These are phyloP conservation scores for Cadophora sp. DNA, from an alignment of 2,329 filamentous ascomycete genomes.

Conservation along the genomic window DNA sequence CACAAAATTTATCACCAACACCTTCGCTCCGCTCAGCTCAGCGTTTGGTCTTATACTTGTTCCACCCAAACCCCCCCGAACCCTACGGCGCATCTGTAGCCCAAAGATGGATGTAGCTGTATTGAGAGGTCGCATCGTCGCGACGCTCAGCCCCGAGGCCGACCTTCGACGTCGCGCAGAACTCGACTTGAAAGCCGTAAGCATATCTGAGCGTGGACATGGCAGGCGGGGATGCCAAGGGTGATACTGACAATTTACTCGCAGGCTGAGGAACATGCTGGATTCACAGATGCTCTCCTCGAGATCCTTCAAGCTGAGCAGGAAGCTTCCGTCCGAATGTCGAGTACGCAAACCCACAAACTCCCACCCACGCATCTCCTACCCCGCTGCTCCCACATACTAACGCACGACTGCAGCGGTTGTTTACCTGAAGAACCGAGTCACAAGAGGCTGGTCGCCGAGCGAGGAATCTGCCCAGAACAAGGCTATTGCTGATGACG, in stretches of 20 bases:
- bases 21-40: slow-evolving; percentile 23
- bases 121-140: slow-evolving; percentile 78
- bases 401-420: slow-evolving; percentile 67
- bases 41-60: slow-evolving; percentile 24
- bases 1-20: slow-evolving; percentile 22
- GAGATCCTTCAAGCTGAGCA: slow-evolving; percentile 91
- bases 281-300: slow-evolving; percentile 89
- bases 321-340: slow-evolving; percentile 82
- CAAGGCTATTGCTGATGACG: slow-evolving; percentile 82
- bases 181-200: slow-evolving; percentile 82
- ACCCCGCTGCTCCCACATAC: slow-evolving; percentile 42
- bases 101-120: slow-evolving; percentile 72
- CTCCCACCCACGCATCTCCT: slow-evolving; percentile 20
- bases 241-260: slow-evolving; percentile 36
- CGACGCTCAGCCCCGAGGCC: slow-evolving; percentile 76
- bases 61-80: slow-evolving; percentile 25
- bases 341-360: slow-evolving; percentile 68
- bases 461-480: slow-evolving; percentile 73
- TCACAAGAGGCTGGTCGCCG: slow-evolving; percentile 88
- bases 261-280: slow-evolving; percentile 87
- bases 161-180: slow-evolving; percentile 80
- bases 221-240: slow-evolving; percentile 3
- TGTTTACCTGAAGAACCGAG: slow-evolving; percentile 97
- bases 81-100: slow-evolving; percentile 28
- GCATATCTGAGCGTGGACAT: slow-evolving; percentile 31